phyloP scores from a whole-genome alignment of 139 green algal species.

The Zygnema cylindricum region DNA sequence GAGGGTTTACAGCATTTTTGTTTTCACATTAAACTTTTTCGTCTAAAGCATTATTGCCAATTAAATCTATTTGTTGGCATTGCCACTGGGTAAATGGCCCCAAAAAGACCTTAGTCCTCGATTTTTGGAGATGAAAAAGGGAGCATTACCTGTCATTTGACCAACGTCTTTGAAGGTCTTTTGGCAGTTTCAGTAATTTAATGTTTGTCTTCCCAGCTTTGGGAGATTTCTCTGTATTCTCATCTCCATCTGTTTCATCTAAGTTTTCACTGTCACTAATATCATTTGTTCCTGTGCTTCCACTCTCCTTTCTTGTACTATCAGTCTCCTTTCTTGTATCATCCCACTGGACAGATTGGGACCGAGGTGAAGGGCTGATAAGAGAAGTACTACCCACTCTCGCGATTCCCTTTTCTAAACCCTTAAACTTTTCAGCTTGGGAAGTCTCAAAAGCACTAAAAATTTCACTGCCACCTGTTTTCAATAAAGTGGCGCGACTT shows the following conservation, averaged over 20 bases:
- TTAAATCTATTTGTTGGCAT: no score
- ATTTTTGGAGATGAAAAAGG: no score
- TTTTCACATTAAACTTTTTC: no score
- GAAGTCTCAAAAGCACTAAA: background rate
- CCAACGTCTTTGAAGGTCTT: conserved; percentile 53
- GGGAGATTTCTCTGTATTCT: background rate
- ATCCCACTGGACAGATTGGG: background rate
- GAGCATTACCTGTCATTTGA: conserved; percentile 49
- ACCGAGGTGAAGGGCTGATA: background rate
- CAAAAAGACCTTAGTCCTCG: no score
- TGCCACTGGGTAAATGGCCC: no score
- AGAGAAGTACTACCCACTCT: background rate
- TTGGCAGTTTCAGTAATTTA: conserved; percentile 47
- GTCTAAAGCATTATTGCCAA: no score
- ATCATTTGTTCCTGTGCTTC: no score
- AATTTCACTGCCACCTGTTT: background rate
- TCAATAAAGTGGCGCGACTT: background rate
- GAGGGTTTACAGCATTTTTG: no score
- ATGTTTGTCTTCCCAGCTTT: conserved; percentile 37
- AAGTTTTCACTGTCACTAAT: background rate
- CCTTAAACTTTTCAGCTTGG: background rate
- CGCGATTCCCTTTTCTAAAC: background rate
- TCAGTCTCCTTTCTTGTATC: background rate
- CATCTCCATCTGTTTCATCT: conserved; percentile 12
- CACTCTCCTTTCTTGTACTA: no score